phyloP scores from a whole-genome alignment of 2,329 filamentous ascomycete genomes.

The Tolypocladium album region DNA sequence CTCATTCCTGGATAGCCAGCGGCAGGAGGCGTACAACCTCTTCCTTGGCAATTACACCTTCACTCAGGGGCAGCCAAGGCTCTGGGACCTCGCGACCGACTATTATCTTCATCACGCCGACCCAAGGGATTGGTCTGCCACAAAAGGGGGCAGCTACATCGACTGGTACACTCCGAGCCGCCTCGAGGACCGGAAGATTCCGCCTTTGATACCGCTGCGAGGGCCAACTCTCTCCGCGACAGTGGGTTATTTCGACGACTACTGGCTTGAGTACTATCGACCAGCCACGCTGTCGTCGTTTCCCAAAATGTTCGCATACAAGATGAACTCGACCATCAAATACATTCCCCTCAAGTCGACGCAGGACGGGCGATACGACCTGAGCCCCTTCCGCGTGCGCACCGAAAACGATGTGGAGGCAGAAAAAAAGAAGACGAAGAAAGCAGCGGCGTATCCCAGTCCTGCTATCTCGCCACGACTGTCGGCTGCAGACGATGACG shows the following conservation, averaged over 20 bases:
- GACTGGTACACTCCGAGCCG: constrained; percentile 74
- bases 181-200: constrained; percentile 51
- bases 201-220: constrained; percentile 30
- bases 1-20: constrained; percentile 92
- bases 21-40: constrained; percentile 94
- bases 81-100: constrained; percentile 92
- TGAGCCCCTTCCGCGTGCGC: constrained; percentile 80
- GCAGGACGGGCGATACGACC: constrained; percentile 65
- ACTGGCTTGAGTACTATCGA: constrained; percentile 95
- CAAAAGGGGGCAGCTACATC: constrained; percentile 61
- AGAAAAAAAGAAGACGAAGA: constrained; percentile 52
- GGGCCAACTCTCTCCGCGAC: constrained; percentile 28
- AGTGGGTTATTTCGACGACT: constrained; percentile 70
- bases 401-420: constrained; percentile 48
- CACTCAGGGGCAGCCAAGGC: constrained; percentile 76
- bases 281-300: constrained; percentile 82
- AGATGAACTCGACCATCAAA: constrained; percentile 80
- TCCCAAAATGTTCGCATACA: constrained; percentile 83
- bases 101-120: constrained; percentile 92
- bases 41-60: constrained; percentile 96
- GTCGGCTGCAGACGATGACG: constrained; percentile 26
- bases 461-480: constrained; percentile 31
- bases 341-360: constrained; percentile 69
- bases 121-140: constrained; percentile 61
- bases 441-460: constrained; percentile 60